These are phyloP conservation scores for Papilionanthe hybrid DNA, from an alignment of 116 monocot genomes.

Conservation along the genomic window DNA sequence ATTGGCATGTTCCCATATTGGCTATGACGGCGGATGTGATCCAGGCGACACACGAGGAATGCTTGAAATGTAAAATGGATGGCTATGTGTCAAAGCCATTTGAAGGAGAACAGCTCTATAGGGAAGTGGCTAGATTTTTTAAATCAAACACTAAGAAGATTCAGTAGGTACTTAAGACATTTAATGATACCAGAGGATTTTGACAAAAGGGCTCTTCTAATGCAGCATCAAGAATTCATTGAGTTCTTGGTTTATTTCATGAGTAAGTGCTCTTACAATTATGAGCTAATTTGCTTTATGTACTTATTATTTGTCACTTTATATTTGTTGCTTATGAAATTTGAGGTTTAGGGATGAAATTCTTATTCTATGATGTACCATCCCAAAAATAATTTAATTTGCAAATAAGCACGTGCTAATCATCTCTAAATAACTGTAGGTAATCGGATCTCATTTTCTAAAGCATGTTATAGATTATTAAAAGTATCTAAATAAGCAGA, in stretches of 20 bases:
- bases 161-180: constrained; percentile 24
- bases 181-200: constrained; percentile 11
- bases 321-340: background rate
- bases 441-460: background rate
- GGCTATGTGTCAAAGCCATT: constrained; percentile 98
- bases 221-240: background rate
- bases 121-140: constrained; percentile 84
- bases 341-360: no score
- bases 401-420: no score
- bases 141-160: constrained; percentile 31
- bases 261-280: constrained; percentile 12
- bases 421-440: background rate
- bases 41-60: constrained; percentile 89
- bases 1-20: constrained; percentile 77
- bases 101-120: constrained; percentile 91
- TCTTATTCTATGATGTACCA: no score
- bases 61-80: constrained; percentile 82
- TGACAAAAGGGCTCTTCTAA: constrained; percentile 10
- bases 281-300: background rate
- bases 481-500: no score
- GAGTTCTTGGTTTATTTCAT: constrained; percentile 7
- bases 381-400: no score
- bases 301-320: background rate
- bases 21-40: constrained; percentile 99
- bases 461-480: background rate